phyloP scores from a whole-genome alignment of 176 grass and related monocot genomes.

The Paspalum notatum region DNA sequence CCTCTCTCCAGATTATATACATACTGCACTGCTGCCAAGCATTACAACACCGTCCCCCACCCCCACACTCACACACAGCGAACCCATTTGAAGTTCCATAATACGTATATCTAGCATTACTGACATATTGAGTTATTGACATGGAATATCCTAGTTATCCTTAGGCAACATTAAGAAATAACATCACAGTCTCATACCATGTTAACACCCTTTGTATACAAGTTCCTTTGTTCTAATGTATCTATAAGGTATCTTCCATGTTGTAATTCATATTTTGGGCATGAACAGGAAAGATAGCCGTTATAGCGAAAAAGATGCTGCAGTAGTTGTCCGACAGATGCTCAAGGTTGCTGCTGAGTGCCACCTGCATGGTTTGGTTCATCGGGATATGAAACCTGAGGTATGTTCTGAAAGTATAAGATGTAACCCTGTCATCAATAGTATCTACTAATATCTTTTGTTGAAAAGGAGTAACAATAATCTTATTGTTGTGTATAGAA shows the following conservation, averaged over 20 bases:
- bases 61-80: no score
- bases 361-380: slow-evolving; percentile 94
- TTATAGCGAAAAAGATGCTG: slow-evolving; percentile 96
- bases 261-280: slow-evolving; percentile 24
- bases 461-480: not conserved
- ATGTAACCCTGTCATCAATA: slow-evolving; percentile 8
- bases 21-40: not conserved
- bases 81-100: not conserved
- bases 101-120: slow-evolving; percentile 3
- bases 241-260: slow-evolving; percentile 1
- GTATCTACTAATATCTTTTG: not conserved
- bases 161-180: not conserved
- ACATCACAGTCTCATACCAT: not conserved
- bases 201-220: not conserved
- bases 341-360: slow-evolving; percentile 98
- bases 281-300: slow-evolving; percentile 80
- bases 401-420: slow-evolving; percentile 48
- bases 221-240: slow-evolving; percentile 5
- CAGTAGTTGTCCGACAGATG: slow-evolving; percentile 92
- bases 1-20: not conserved
- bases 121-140: slow-evolving; percentile 14
- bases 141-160: not conserved
- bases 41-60: not conserved
- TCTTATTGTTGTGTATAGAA: slow-evolving; percentile 53
- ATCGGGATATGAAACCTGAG: slow-evolving; percentile 99